Base-by-base conservation (phyloP, 1,284 basidiomycete genomes). In the Cutaneotrichosporon dermatis region DNA sequence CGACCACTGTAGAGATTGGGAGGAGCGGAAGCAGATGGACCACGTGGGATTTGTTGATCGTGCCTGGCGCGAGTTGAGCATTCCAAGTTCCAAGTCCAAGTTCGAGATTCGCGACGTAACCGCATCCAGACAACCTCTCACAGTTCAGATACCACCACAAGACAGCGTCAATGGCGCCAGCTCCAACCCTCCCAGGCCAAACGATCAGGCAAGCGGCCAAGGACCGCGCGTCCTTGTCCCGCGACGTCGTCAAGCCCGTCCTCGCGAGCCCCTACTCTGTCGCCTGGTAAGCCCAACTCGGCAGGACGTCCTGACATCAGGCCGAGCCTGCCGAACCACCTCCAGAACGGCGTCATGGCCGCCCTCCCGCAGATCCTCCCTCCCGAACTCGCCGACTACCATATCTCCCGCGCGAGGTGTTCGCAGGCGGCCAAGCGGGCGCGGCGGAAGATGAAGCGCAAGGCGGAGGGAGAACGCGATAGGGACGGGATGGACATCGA, bases 241-340 rank as follows among this genome's bases (percentile, higher is more conserved):
- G 58, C 37, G 58, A 62, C n/a, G 55, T 60, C 10, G 58, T 65
- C 45, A 62, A 62, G 53, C 60, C 60, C 11, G 55, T 60, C 9
- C 57, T 77, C 37, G 69, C 73, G 1, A 73, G 64, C 58, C 75
- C 75, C 10, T 62, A 74, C 44, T 68, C 69, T 6, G 66, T 72
- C 1, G 56, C 71, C 34, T 77, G 75, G 75, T 76, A 41, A 56
- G 74, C 62, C 34, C 5, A 5, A 16, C 37, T 16, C 41, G 10
- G 15, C 25, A n/a, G 4, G 7, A 7, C 25, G 3, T 43, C 33
- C 58, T 56, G 35, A 60, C 51, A 0, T 3, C 63, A 76, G 75
- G 75, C 75, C 75, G 12, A 68, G 66, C 16, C 63, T 75, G 9
- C 74, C 75, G 2, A 60, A 56, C 40, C 71, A 77, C 62, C 59